Conservation (phyloP, 2,329 filamentous ascomycete species). For the Calcarisporium arbuscula region DNA sequence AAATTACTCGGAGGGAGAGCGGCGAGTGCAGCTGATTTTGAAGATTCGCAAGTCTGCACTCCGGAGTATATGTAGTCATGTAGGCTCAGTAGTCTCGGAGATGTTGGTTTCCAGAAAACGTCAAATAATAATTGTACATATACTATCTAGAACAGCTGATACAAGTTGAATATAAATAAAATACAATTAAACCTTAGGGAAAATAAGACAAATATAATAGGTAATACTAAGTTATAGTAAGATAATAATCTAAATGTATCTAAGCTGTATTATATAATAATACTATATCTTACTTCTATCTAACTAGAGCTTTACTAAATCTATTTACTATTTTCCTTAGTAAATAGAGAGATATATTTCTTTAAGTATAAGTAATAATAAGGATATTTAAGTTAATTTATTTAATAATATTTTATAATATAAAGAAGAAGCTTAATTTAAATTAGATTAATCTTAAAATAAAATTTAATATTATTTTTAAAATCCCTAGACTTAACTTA, state of each 20-base stretch:
- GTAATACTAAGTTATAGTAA: not conserved
- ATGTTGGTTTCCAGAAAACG: not conserved
- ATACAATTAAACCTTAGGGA: not conserved
- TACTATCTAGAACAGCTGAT: not conserved
- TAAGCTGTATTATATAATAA: not conserved
- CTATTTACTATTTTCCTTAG: too few species aligned
- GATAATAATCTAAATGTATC: not conserved
- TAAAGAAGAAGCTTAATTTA: too few species aligned
- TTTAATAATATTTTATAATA: too few species aligned
- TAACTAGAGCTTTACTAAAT: too few species aligned
- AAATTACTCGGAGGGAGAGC: conserved; percentile 4
- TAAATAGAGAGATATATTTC: not conserved
- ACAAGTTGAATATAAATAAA: not conserved
- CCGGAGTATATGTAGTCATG: too few species aligned
- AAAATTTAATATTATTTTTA: too few species aligned
- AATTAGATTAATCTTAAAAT: too few species aligned
- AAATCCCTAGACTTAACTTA: too few species aligned
- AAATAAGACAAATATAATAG: not conserved
- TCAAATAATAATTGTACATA: not conserved
- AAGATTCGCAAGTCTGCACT: too few species aligned
- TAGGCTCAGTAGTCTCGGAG: too few species aligned
- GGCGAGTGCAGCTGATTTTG: too few species aligned
- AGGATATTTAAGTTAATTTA: not conserved
- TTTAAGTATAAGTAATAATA: not conserved
- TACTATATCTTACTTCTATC: too few species aligned